Evolutionary conservation across 2,329 filamentous ascomycete genomes (phyloP).

Genomic region (Cladosporium sp.): DNA sequence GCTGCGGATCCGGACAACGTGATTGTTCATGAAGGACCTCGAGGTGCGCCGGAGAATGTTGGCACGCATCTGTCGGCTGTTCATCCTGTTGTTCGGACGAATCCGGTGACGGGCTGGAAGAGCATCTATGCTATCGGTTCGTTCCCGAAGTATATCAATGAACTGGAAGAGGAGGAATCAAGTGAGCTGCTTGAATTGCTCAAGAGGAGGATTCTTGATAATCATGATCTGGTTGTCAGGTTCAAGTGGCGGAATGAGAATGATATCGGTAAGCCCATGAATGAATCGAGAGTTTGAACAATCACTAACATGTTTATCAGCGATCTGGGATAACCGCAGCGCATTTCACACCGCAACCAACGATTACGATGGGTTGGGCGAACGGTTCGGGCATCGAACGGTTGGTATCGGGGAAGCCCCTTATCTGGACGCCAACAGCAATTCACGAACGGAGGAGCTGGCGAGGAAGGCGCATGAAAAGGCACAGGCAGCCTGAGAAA

Average conservation of each 20-base stretch:
- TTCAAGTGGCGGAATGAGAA: conserved; percentile 48
- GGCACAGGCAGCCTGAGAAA: too few species aligned
- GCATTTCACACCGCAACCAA: conserved; percentile 59
- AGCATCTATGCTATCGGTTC: conserved; percentile 56
- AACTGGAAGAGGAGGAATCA: conserved; percentile 36
- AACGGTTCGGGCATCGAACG: conserved; percentile 49
- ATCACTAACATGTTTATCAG: conserved; percentile 21
- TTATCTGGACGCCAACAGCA: conserved; percentile 51
- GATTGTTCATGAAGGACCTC: conserved; percentile 15
- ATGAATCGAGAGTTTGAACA: neutral
- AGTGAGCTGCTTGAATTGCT: conserved; percentile 23
- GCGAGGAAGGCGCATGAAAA: neutral
- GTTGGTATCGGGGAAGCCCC: conserved; percentile 55
- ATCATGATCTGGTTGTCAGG: conserved; percentile 49
- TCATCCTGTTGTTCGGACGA: conserved; percentile 53
- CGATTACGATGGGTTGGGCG: conserved; percentile 55
- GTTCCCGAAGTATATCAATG: conserved; percentile 52
- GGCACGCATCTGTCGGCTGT: conserved; percentile 36
- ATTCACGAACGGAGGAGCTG: conserved; percentile 32
- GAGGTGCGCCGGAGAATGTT: conserved; percentile 46
- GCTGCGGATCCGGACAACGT: conserved; percentile 43
- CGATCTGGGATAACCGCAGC: conserved; percentile 65
- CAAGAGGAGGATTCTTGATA: conserved; percentile 41
- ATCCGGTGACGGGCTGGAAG: conserved; percentile 62
- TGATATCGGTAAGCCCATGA: conserved; percentile 35